These are phyloP conservation scores for Magnusiomyces starmeri DNA, from an alignment of 1,139 yeast species.

Conservation along the genomic window DNA sequence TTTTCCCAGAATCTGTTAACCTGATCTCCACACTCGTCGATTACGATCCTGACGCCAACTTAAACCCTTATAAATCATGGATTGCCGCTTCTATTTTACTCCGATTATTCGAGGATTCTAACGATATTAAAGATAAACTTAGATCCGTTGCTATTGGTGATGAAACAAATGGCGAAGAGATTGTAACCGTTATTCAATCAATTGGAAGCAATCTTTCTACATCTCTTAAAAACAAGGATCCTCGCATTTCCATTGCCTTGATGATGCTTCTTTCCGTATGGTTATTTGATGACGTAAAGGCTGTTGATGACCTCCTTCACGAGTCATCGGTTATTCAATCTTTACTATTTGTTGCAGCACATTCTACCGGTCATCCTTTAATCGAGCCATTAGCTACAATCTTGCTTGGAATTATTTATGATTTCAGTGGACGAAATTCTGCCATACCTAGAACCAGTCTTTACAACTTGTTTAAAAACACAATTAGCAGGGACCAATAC, in stretches of 20 bases:
- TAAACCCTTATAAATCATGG: conserved; percentile 87
- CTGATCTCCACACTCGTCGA: conserved; percentile 65
- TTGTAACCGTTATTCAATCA: conserved; percentile 67
- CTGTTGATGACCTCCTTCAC: conserved; percentile 68
- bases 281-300: conserved; percentile 70
- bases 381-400: conserved; percentile 72
- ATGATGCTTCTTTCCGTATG: conserved; percentile 67
- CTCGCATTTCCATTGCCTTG: conserved; percentile 73
- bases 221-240: conserved; percentile 56
- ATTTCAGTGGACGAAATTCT: conserved; percentile 66
- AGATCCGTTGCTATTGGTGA: conserved; percentile 55
- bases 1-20: conserved; percentile 36
- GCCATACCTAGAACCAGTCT: conserved; percentile 64
- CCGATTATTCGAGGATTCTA: conserved; percentile 51
- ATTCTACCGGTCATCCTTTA: conserved; percentile 49
- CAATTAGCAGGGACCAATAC: conserved; percentile 79
- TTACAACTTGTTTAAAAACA: conserved; percentile 52
- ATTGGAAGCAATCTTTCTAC: conserved; percentile 69
- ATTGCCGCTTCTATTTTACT: conserved; percentile 67
- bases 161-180: conserved; percentile 64
- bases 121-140: conserved; percentile 46
- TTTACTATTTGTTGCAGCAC: conserved; percentile 59
- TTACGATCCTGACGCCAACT: conserved; percentile 64
- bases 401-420: conserved; percentile 71
- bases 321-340: conserved; percentile 63